phyloP scores from a whole-genome alignment of 2,329 filamentous ascomycete species.

The Clarireedia homoeocarpa region DNA sequence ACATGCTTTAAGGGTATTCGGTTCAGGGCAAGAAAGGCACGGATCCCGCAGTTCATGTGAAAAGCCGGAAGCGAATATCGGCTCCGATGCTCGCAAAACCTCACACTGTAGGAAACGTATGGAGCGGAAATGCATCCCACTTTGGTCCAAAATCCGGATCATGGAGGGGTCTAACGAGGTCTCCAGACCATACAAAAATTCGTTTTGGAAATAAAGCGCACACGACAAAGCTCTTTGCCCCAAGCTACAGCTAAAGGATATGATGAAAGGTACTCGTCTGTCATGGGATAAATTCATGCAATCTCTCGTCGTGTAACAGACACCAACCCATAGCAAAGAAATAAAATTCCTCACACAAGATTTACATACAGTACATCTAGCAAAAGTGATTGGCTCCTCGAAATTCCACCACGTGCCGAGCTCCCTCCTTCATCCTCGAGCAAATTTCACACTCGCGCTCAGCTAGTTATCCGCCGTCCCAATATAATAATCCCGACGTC shows the following conservation, averaged over 20 bases:
- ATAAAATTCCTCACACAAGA: neutral
- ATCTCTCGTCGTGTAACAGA: too few relatives aligned
- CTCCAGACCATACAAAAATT: constrained; percentile 7
- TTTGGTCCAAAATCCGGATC: neutral
- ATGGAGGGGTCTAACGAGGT: neutral
- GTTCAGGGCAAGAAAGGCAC: neutral
- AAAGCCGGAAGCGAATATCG: neutral
- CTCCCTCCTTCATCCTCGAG: too few relatives aligned
- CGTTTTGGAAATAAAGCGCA: constrained; percentile 1
- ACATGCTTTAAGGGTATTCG: too few relatives aligned
- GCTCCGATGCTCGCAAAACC: neutral
- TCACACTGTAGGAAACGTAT: neutral
- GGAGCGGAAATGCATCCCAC: neutral
- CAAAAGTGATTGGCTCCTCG: too few relatives aligned
- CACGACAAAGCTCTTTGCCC: neutral
- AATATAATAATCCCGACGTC: too few relatives aligned
- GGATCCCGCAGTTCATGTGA: neutral
- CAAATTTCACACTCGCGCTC: neutral
- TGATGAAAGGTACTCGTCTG: too few relatives aligned
- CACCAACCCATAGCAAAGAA: neutral
- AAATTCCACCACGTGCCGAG: too few relatives aligned
- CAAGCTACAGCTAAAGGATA: neutral
- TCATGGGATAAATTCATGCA: too few relatives aligned
- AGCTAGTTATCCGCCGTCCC: neutral
- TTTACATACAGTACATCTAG: too few relatives aligned